A percentile compares a stretch with the other conserved stretches of the same genome.
Conservation (phyloP, 2,329 filamentous ascomycete species). For the Penicillium sp. region DNA sequence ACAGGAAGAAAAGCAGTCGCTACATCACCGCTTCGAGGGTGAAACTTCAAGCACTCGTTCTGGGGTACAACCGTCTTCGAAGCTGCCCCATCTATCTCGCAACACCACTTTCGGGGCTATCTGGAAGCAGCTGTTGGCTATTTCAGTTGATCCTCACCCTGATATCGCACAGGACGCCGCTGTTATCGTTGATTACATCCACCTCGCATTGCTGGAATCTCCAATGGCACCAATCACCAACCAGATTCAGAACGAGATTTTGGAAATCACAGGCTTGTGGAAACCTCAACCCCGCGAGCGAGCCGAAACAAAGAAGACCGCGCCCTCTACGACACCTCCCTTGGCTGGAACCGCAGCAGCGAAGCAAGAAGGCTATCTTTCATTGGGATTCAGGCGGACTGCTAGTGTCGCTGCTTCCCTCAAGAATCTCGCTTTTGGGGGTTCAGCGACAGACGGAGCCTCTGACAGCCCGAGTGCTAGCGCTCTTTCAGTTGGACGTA, state of each 20-base stretch:
- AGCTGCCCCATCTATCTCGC: slow-evolving; percentile 54
- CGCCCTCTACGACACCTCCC: slow-evolving; percentile 47
- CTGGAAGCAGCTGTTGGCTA: slow-evolving; percentile 87
- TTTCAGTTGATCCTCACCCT: slow-evolving; percentile 90
- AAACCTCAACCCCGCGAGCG: slow-evolving; percentile 41
- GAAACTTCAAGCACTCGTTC: slow-evolving; percentile 21
- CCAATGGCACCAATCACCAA: slow-evolving; percentile 68
- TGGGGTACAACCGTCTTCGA: slow-evolving; percentile 25
- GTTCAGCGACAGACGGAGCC: slow-evolving; percentile 35
- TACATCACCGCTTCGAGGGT: slow-evolving; percentile 51
- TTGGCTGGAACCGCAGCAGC: slow-evolving; percentile 44
- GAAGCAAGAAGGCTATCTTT: slow-evolving; percentile 60
- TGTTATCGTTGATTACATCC: slow-evolving; percentile 80
- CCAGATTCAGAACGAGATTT: slow-evolving; percentile 64
- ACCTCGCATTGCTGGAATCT: slow-evolving; percentile 73
- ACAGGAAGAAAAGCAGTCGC: slow-evolving; percentile 72
- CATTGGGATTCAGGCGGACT: slow-evolving; percentile 57
- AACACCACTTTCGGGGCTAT: slow-evolving; percentile 90
- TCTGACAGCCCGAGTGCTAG: slow-evolving; percentile 27
- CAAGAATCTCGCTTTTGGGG: slow-evolving; percentile 58
- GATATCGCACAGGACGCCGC: slow-evolving; percentile 84
- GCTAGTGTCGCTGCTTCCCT: slow-evolving; percentile 63
- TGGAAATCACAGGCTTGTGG: slow-evolving; percentile 33
- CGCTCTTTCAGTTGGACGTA: slow-evolving; percentile 32
- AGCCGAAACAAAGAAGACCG: slow-evolving; percentile 34